These are phyloP conservation scores for Penicillium digitatum DNA, from an alignment of 2,329 filamentous ascomycete genomes.

Conservation along the genomic window DNA sequence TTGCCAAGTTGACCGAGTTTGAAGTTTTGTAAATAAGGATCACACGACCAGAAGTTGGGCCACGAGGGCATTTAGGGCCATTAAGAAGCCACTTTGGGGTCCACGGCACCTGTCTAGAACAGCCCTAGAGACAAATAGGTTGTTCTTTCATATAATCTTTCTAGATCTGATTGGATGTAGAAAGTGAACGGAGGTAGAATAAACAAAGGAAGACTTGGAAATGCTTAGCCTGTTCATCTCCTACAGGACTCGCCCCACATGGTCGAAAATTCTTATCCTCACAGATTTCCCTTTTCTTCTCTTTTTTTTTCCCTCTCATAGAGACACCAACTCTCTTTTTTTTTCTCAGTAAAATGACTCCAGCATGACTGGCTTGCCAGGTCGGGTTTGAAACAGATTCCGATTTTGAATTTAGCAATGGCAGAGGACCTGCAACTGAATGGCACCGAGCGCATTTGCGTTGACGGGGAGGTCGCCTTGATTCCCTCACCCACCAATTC, in stretches of 20 bases:
- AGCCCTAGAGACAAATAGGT: not conserved
- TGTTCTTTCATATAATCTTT: not conserved
- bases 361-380: not conserved
- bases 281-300: not conserved
- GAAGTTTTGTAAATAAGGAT: no score
- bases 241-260: not conserved
- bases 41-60: no score
- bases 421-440: slow-evolving; percentile 18
- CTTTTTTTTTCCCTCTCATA: not conserved
- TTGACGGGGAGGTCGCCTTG: slow-evolving; percentile 48
- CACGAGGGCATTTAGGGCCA: no score
- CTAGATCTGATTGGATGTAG: not conserved
- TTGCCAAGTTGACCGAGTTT: no score
- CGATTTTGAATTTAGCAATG: slow-evolving; percentile 8
- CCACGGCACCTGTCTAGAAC: not conserved
- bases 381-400: slow-evolving; percentile 1
- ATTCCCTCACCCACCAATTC: slow-evolving; percentile 53
- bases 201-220: not conserved
- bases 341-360: slow-evolving; percentile 3
- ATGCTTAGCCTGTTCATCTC: slow-evolving; percentile 2
- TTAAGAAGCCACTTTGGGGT: no score
- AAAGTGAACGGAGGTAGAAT: not conserved
- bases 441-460: slow-evolving; percentile 25
- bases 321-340: not conserved
- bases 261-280: not conserved